These are phyloP conservation scores for Kwoniella sp. DNA, from an alignment of 768 basidiomycete genomes.

Conservation along the genomic window DNA sequence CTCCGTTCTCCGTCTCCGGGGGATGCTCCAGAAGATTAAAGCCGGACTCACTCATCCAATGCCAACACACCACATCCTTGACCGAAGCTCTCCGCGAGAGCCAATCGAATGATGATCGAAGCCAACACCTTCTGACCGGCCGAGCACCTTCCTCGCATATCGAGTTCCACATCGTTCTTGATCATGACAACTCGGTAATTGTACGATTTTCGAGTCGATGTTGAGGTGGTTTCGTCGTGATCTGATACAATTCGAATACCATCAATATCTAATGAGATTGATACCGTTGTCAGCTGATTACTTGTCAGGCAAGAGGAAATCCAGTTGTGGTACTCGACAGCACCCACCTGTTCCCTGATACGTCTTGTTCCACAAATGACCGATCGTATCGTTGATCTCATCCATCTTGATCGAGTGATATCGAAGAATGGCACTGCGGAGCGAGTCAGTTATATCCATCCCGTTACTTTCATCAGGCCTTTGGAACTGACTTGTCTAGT, in stretches of 20 bases:
- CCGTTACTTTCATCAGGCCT: too few relatives aligned
- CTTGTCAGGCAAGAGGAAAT: too few relatives aligned
- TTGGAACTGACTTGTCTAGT: slow-evolving; percentile 76
- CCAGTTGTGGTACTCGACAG: not conserved
- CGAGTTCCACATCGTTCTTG: slow-evolving; percentile 98
- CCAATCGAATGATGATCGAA: slow-evolving; percentile 94
- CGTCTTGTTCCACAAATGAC: slow-evolving; percentile 96
- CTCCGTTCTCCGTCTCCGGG: too few relatives aligned
- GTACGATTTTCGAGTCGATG: slow-evolving; percentile 78
- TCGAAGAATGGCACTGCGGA: slow-evolving; percentile 89
- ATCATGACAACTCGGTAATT: slow-evolving; percentile 99
- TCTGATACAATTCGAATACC: slow-evolving; percentile 94
- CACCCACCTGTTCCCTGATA: slow-evolving; percentile 91
- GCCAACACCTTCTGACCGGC: slow-evolving; percentile 99
- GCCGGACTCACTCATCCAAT: slow-evolving; percentile 69
- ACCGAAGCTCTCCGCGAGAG: slow-evolving; percentile 94
- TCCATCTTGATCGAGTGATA: slow-evolving; percentile 98
- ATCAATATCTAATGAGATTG: slow-evolving; percentile 74
- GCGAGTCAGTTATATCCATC: slow-evolving; percentile 16
- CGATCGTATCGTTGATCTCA: slow-evolving; percentile 98
- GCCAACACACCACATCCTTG: slow-evolving; percentile 98
- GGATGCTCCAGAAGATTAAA: not conserved
- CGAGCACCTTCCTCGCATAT: slow-evolving; percentile 97
- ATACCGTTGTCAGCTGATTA: not conserved
- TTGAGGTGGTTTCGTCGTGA: slow-evolving; percentile 75